Percentiles rank a stretch among this genome's conserved stretches.
These are phyloP conservation scores for Cantharellus anzutake DNA, from an alignment of 768 basidiomycete genomes.

Conservation along the genomic window DNA sequence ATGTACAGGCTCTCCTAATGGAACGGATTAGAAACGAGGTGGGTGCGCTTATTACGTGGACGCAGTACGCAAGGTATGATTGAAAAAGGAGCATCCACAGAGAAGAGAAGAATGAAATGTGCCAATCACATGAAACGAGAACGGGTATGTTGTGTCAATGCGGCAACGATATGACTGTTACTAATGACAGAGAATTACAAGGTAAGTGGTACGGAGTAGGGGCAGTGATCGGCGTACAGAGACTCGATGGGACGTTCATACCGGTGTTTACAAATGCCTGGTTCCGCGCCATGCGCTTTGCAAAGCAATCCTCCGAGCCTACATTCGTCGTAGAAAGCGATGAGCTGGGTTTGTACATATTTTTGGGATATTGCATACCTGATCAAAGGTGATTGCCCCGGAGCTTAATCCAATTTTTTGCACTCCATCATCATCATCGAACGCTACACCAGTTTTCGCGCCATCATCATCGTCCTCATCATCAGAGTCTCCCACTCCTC, in stretches of 20 bases:
- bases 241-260: not conserved
- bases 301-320: conserved; percentile 74
- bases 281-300: conserved; percentile 76
- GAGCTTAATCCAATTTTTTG: conserved; percentile 64
- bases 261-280: conserved; percentile 13
- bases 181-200: too few species aligned
- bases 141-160: too few species aligned
- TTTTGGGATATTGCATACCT: conserved; percentile 30
- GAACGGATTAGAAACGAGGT: too few species aligned
- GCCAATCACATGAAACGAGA: too few species aligned
- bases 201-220: too few species aligned
- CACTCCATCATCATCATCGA: conserved; percentile 19
- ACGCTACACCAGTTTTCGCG: conserved; percentile 36
- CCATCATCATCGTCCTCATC: conserved; percentile 40
- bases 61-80: too few species aligned
- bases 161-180: too few species aligned
- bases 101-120: too few species aligned
- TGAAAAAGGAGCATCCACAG: too few species aligned
- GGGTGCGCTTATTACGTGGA: too few species aligned
- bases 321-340: conserved; percentile 1
- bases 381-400: conserved; percentile 80
- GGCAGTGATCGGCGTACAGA: not conserved
- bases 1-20: too few species aligned
- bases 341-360: conserved; percentile 1
- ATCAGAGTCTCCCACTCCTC: conserved; percentile 26